A percentile compares a stretch with the other conserved stretches of the same genome.
Conservation (phyloP, 305 asterid genomes). For the Euphrasia arctica region DNA sequence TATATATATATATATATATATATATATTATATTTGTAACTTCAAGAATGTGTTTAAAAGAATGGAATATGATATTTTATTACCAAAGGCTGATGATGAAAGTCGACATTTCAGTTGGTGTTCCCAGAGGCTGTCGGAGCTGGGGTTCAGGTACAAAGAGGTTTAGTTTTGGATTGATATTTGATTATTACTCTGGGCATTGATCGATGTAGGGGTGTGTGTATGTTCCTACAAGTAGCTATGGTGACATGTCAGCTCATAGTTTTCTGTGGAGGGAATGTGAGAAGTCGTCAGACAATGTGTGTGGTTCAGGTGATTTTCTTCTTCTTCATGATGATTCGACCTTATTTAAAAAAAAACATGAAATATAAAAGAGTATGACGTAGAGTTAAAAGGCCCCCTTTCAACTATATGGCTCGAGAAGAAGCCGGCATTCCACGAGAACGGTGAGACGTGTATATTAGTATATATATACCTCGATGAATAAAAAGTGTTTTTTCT, state of each 20-base stretch:
- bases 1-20: too few relatives aligned
- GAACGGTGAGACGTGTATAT: constrained; percentile 49
- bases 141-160: constrained; percentile 62
- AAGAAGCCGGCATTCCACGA: constrained; percentile 83
- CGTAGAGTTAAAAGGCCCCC: constrained; percentile 84
- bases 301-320: constrained; percentile 65
- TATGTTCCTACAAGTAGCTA: constrained; percentile 44
- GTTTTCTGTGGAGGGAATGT: constrained; percentile 90
- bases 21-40: too few relatives aligned
- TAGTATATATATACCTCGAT: constrained; percentile 3
- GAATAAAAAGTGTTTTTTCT: background rate
- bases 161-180: constrained; percentile 5
- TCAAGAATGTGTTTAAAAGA: too few relatives aligned
- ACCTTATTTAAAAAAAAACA: background rate
- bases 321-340: too few relatives aligned
- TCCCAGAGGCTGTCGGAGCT: constrained; percentile 87
- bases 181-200: constrained; percentile 19
- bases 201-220: constrained; percentile 17
- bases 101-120: constrained; percentile 97
- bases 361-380: constrained; percentile 44
- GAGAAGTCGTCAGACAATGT: constrained; percentile 78
- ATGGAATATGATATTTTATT: too few relatives aligned
- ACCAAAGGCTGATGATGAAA: constrained; percentile 75
- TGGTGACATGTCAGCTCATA: constrained; percentile 98
- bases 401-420: constrained; percentile 75